Evolutionary conservation across 768 basidiomycete species (phyloP), one percentile per base, ranked within the genome.

Genomic region (Suillus tomentosus): DNA sequence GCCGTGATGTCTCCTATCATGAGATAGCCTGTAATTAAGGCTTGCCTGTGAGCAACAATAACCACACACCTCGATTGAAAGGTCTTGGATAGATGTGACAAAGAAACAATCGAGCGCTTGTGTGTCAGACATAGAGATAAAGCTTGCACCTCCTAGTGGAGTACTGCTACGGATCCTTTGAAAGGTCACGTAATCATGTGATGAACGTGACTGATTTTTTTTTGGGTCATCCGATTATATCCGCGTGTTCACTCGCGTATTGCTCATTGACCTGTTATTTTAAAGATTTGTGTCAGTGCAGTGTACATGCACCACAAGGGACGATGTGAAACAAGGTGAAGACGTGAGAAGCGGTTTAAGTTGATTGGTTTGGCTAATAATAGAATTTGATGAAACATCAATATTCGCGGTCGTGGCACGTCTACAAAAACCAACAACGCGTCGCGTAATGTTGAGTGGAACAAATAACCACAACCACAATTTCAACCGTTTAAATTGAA

Each of bases 361-460:
- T 5, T 54, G 31, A 54, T 54, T 36, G 31, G 53, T 5, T 36
- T 34, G 1, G 19, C 17, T 53, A 31, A 31, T 53, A 31, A 36
- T 55, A 15, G 37, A 39, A 39, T 31, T 3, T 37, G 54, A 56
- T 56, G 55, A 22, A 31, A 71, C 63, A 13, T 39, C 11, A 62
- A 66, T 67, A 64, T 56, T 15, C 42, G 7, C 15, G 14, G 48
- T 60, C 61, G 3, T 14, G 22, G 13, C 62, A 70, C 65, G 71
- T 10, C n/a, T 2, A 47, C 65, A 68, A 72, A 7, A 72, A 42
- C 62, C 67, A 79, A 79, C 59, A 79, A 79, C 77, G 74, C 77
- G 79, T 71, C 70, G 76, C 76, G 77, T 70, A 71, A 55, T 66
- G 56, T 70, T 63, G 71, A 72, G 71, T 6, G 17, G 36, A 54